Evolutionary conservation across 2,329 filamentous ascomycete genomes (phyloP).

Genomic region (Fusarium dimerum): DNA sequence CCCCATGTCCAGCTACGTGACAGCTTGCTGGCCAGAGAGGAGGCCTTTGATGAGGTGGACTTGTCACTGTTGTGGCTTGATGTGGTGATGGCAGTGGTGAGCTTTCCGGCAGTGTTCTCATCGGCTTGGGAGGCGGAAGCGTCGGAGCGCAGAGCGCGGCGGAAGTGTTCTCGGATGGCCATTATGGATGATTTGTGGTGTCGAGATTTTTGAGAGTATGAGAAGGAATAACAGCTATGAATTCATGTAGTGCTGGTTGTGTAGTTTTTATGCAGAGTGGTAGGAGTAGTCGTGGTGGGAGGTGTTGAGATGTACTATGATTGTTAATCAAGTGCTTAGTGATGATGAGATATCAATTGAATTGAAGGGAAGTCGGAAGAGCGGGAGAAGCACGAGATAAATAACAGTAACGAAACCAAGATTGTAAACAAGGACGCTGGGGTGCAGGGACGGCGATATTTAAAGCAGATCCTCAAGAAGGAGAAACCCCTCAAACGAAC

Average conservation of each 20-base stretch:
- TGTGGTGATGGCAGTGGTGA: constrained; percentile 30
- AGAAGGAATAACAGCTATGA: background rate
- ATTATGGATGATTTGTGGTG: constrained; percentile 29
- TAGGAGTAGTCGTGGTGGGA: no score
- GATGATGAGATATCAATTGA: no score
- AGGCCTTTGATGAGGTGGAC: constrained; percentile 34
- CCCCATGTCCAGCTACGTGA: constrained; percentile 36
- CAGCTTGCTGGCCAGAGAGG: constrained; percentile 29
- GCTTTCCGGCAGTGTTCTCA: constrained; percentile 31
- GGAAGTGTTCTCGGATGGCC: constrained; percentile 45
- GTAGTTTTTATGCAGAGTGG: background rate
- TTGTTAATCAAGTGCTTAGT: no score
- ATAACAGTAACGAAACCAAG: constrained; percentile 11
- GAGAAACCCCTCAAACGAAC: constrained; percentile 29
- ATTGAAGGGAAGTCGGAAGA: no score
- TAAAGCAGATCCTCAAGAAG: constrained; percentile 23
- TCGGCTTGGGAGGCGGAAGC: constrained; percentile 34
- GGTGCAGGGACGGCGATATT: constrained; percentile 19
- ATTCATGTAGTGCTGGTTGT: background rate
- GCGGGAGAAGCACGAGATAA: background rate
- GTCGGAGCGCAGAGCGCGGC: constrained; percentile 42
- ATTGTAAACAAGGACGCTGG: constrained; percentile 3
- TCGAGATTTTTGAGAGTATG: constrained; percentile 2
- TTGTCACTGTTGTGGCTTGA: constrained; percentile 30
- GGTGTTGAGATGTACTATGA: no score